Base-by-base conservation (phyloP, 768 basidiomycete species). In the Tulasnella sp. region DNA sequence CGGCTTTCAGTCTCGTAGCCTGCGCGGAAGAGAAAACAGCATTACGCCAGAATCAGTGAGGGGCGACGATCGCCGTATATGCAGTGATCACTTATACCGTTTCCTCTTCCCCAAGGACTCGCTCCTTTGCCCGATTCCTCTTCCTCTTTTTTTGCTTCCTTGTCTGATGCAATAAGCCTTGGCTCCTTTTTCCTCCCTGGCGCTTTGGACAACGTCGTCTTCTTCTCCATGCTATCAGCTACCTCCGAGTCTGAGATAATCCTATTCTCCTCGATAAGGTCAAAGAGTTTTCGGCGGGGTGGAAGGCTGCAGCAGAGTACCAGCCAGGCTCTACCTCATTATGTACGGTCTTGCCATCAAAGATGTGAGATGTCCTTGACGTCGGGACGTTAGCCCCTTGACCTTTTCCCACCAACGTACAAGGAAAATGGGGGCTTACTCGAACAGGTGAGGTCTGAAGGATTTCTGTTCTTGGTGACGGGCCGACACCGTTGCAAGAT, bases 71-170 rank as follows among this genome's bases (percentile, higher is more conserved):
- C n/a, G n/a, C n/a, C n/a, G n/a, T n/a, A n/a, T n/a, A n/a, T n/a
- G n/a, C n/a, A n/a, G n/a, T n/a, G 12, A 71, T 8, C 25, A 38
- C 64, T 34, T 67, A 52, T 54, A 71, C 93, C 71, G 93, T 92
- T 72, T 91, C 92, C 82, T 94, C 93, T 82, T 94, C 93, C n/a
- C 0, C 91, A 91, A 71, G 91, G 86, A 78, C 93, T 82, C 0
- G 92, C 92, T 2, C 92, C 93, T 82, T 94, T 94, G 2, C 93
- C 93, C 92, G 93, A 93, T 80, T 94, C 94, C 79, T 93, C 91
- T 79, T 92, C 93, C 5, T 91, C 89, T 34, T 88, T 85, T 77
- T 89, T 86, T 17, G 89, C 83, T 79, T 68, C 39, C 36, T 71
- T 75, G 37, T 67, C 72, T 8, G 68, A 70, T 9, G 31, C 49